phyloP scores from a whole-genome alignment of 2,329 filamentous ascomycete species.

The Scleromitrula shiraiana region DNA sequence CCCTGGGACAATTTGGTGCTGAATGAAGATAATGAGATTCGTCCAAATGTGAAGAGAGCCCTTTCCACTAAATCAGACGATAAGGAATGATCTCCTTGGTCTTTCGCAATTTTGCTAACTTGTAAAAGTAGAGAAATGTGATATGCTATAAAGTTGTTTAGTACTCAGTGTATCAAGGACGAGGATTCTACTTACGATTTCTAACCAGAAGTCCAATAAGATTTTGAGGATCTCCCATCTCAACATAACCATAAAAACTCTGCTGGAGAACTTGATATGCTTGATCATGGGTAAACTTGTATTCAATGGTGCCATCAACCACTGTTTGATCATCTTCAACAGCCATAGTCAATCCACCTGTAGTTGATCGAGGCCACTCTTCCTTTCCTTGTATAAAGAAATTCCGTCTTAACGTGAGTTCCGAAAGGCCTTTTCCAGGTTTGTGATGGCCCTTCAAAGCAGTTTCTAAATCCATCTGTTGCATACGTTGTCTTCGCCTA shows the following conservation, averaged over 20 bases:
- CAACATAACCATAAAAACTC: slow-evolving; percentile 72
- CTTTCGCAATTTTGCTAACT: slow-evolving; percentile 84
- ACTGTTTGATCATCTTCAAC: slow-evolving; percentile 36
- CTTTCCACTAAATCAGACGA: slow-evolving; percentile 84
- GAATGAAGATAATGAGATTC: slow-evolving; percentile 78
- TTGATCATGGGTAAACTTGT: slow-evolving; percentile 67
- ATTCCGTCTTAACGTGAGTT: slow-evolving; percentile 54
- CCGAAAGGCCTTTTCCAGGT: slow-evolving; percentile 48
- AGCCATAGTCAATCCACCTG: slow-evolving; percentile 79
- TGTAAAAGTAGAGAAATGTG: slow-evolving; percentile 92
- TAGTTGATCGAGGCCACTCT: slow-evolving; percentile 61
- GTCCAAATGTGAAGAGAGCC: slow-evolving; percentile 88
- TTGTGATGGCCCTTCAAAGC: slow-evolving; percentile 34
- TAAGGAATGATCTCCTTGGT: slow-evolving; percentile 80
- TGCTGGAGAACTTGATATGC: slow-evolving; percentile 67
- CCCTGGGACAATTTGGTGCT: slow-evolving; percentile 67
- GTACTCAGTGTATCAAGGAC: neutral
- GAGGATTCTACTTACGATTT: slow-evolving; percentile 43
- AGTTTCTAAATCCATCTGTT: slow-evolving; percentile 35
- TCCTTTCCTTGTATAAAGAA: slow-evolving; percentile 64
- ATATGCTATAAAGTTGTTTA: slow-evolving; percentile 49
- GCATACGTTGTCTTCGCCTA: slow-evolving; percentile 34
- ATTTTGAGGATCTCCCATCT: slow-evolving; percentile 73
- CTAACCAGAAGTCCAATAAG: slow-evolving; percentile 67
- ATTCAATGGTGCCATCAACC: slow-evolving; percentile 57